Conservation (phyloP, 2,329 filamentous ascomycete genomes). For the Rhinocladiella similis region DNA sequence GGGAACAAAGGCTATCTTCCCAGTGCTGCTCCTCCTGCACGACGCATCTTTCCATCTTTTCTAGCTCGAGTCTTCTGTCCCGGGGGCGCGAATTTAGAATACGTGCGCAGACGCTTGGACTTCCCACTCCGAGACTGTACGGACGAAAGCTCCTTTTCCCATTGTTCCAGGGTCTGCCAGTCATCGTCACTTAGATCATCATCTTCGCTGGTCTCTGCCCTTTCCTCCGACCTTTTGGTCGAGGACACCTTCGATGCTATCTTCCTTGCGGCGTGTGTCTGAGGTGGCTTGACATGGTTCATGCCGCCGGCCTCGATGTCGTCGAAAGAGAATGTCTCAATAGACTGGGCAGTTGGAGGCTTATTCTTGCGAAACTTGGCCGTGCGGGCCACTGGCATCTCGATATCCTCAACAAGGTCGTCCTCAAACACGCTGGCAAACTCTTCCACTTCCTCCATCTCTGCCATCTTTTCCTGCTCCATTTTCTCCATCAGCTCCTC, state of each 20-base stretch:
- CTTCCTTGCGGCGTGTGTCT: background rate
- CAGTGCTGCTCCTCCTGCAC: background rate
- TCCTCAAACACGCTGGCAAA: conserved; percentile 10
- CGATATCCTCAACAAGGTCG: conserved; percentile 2
- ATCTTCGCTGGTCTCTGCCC: background rate
- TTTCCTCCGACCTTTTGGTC: background rate
- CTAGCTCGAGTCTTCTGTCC: background rate
- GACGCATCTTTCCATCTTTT: background rate
- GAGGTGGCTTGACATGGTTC: background rate
- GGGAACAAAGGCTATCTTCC: background rate
- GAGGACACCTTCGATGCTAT: background rate
- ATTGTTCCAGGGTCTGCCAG: background rate
- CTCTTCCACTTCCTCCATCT: conserved; percentile 13
- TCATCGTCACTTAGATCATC: background rate
- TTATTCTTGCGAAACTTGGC: background rate
- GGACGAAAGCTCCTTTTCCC: background rate
- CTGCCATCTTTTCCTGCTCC: conserved; percentile 15
- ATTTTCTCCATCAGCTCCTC: conserved; percentile 18
- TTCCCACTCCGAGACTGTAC: background rate
- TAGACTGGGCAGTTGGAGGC: too few relatives aligned
- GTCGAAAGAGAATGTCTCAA: background rate
- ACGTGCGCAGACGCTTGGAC: background rate
- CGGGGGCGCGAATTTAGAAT: background rate
- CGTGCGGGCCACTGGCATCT: background rate
- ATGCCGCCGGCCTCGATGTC: background rate